Evolutionary conservation across 2,329 filamentous ascomycete species (phyloP), one percentile per base, ranked within the genome.

Genomic region (Phaeomoniella chlamydospora): DNA sequence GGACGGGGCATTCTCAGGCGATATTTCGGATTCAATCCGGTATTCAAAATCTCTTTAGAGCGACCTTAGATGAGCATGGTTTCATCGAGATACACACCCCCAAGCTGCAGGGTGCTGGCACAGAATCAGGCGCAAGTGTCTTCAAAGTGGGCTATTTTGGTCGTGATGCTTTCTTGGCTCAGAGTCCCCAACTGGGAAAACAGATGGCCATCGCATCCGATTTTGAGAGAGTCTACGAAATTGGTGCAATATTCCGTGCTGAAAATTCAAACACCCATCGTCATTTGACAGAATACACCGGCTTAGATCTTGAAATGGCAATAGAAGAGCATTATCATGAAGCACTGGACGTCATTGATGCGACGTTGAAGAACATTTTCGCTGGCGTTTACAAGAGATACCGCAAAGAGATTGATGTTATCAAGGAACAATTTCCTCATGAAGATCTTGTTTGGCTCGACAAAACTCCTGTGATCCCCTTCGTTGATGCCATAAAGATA

Each of bases 261-360:
- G 87, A 94, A 55, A 92, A 94, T 62, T 92, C 83, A 52, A 94
- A 94, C 57, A 94, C 87, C 0, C 87, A 94, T 51, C 77, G 87
- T 26, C 87, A 94, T 55, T 67, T 94, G 66, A 94, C 87, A 0
- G 87, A 94, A 55, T 94, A 92, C 54, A 94, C 86, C 3, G 87
- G 87, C 37, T 67, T 94, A 18, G 87, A 94, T 67, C 58, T 94
- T 13, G 87, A 94, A 53, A 94, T 94, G 88, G 72, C 78, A 3
- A 84, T 94, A 43, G 79, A 86, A 34, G 75, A 82, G 47, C 79
- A 92, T 55, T 94, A 94, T 54, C 80, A 93, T 49, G 87, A 94
- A 57, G 81, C 87, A 35, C 70, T 94, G 18, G 67, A 75, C 26
- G 67, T 82, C 6, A 72, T 94, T 33, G 87, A 94, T 51, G 67